A percentile compares a stretch with the other conserved stretches of the same genome.
phyloP scores from a whole-genome alignment of 345 rosid genomes.

The Erysimum cheiranthoides region DNA sequence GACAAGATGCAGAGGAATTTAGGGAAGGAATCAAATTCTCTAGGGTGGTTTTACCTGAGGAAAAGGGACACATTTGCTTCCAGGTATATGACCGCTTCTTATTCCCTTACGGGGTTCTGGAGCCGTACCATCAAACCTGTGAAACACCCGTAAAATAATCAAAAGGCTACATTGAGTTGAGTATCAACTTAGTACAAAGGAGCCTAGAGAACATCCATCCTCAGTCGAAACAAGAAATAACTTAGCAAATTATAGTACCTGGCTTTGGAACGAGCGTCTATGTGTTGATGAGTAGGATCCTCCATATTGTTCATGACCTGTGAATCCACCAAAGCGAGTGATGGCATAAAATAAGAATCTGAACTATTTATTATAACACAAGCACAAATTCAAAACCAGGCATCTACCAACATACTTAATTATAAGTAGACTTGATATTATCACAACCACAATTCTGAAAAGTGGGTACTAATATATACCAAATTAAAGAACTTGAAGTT shows the following conservation, averaged over 20 bases:
- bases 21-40: not conserved
- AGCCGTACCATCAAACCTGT: slow-evolving; percentile 91
- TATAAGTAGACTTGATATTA: not conserved
- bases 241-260: slow-evolving; percentile 55
- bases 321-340: slow-evolving; percentile 28
- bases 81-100: slow-evolving; percentile 95
- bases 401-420: not conserved
- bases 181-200: not conserved
- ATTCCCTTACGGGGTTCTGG: slow-evolving; percentile 95
- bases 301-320: slow-evolving; percentile 69
- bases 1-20: not conserved
- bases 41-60: slow-evolving; percentile 54
- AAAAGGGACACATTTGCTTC: slow-evolving; percentile 94
- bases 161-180: slow-evolving; percentile 8
- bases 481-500: slow-evolving; percentile 3
- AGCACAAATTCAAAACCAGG: slow-evolving; percentile 2
- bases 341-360: not conserved
- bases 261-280: slow-evolving; percentile 91
- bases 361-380: not conserved
- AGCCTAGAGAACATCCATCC: slow-evolving; percentile 15
- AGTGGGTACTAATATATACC: not conserved
- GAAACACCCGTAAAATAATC: not conserved
- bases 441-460: not conserved
- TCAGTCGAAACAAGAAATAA: slow-evolving; percentile 10
- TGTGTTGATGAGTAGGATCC: slow-evolving; percentile 53